These are phyloP conservation scores for Paramecium octaurelia DNA, from an alignment of 73 alveolate species.

Conservation along the genomic window DNA sequence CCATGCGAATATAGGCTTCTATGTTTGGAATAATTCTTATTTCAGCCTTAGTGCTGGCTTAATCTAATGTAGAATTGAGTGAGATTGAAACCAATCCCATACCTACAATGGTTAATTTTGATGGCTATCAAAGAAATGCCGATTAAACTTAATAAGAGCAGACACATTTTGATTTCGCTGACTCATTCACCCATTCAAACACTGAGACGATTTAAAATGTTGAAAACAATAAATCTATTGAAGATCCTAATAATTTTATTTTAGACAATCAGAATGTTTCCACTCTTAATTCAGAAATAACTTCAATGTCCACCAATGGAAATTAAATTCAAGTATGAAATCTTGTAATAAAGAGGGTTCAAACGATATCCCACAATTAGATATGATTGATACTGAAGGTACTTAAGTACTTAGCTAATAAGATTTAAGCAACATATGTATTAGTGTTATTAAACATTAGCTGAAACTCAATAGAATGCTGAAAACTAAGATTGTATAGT, in stretches of 20 bases:
- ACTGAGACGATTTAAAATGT: background rate
- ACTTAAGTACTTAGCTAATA: background rate
- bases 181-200: background rate
- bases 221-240: background rate
- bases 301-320: background rate
- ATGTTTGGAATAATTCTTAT: background rate
- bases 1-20: background rate
- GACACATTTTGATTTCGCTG: background rate
- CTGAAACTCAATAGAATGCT: background rate
- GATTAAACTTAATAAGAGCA: background rate
- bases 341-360: background rate
- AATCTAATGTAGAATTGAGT: background rate
- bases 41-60: background rate
- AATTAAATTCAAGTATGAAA: background rate
- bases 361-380: background rate
- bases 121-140: background rate
- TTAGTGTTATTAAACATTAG: background rate
- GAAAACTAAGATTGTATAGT: background rate
- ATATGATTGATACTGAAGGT: background rate
- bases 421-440: background rate
- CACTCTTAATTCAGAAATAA: background rate
- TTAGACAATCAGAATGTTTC: background rate
- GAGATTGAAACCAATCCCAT: background rate
- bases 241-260: conserved; percentile 1
- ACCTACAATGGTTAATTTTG: background rate